These are phyloP conservation scores for Anthostomella pinea DNA, from an alignment of 2,329 filamentous ascomycete genomes.

Conservation along the genomic window DNA sequence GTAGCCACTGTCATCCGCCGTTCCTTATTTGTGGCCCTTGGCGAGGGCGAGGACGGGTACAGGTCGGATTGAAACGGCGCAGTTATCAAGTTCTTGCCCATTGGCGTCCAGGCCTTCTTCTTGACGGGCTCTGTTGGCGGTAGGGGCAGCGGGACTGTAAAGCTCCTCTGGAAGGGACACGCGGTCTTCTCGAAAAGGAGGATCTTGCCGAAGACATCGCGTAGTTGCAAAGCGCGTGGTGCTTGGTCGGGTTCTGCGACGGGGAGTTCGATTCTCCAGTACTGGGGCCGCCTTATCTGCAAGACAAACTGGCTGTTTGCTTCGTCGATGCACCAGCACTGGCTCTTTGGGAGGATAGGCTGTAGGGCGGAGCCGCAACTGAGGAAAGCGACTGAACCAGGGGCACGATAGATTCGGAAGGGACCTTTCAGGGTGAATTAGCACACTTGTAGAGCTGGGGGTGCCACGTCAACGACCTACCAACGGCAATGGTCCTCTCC, in stretches of 20 bases:
- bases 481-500: conserved; percentile 67
- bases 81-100: conserved; percentile 37
- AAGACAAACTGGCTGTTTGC: conserved; percentile 79
- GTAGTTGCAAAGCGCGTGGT: conserved; percentile 63
- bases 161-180: conserved; percentile 78
- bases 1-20: conserved; percentile 15
- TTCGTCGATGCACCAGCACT: conserved; percentile 91
- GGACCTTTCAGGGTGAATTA: conserved; percentile 48
- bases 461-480: conserved; percentile 41
- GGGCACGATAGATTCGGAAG: conserved; percentile 81
- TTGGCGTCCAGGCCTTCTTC: conserved; percentile 68
- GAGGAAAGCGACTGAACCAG: conserved; percentile 82
- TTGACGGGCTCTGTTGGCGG: conserved; percentile 61
- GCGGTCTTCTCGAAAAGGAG: conserved; percentile 84
- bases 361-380: conserved; percentile 82
- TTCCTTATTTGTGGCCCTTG: conserved; percentile 20
- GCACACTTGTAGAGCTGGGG: not conserved
- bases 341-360: conserved; percentile 83
- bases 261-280: conserved; percentile 87
- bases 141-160: conserved; percentile 71
- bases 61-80: conserved; percentile 35
- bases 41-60: conserved; percentile 20
- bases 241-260: conserved; percentile 61
- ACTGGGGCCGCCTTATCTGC: conserved; percentile 77
- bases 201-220: conserved; percentile 66